Evolutionary conservation across 2,329 filamentous ascomycete genomes (phyloP).

Genomic region (Drechslerella dactyloides): DNA sequence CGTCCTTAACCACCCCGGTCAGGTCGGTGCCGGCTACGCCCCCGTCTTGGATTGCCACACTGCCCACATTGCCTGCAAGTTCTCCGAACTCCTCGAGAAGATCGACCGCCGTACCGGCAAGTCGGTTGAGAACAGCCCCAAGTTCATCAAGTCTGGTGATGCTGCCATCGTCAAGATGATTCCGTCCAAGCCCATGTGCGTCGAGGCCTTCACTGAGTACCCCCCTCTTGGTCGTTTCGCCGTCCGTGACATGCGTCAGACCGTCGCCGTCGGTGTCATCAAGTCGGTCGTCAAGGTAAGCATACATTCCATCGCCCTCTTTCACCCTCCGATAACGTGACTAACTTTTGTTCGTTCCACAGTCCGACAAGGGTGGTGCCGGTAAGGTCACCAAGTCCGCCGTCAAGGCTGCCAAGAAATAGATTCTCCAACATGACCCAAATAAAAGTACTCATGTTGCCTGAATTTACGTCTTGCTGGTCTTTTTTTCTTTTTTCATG

Average conservation of each 20-base stretch:
- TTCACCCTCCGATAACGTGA: slow-evolving; percentile 4
- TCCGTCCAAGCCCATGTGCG: slow-evolving; percentile 99
- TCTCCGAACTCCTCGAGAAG: slow-evolving; percentile 99
- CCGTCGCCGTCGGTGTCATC: slow-evolving; percentile 93
- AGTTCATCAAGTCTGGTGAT: slow-evolving; percentile 99
- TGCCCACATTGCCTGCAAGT: slow-evolving; percentile 99
- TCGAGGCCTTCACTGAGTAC: slow-evolving; percentile 99
- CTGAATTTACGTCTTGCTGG: slow-evolving; percentile 16
- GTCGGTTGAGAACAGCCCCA: slow-evolving; percentile 86
- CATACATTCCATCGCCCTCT: slow-evolving; percentile 9
- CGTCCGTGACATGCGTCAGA: slow-evolving; percentile 97
- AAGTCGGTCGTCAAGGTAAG: slow-evolving; percentile 77
- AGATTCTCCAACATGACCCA: slow-evolving; percentile 48
- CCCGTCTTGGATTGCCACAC: slow-evolving; percentile 99
- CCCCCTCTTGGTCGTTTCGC: slow-evolving; percentile 99
- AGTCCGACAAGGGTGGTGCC: slow-evolving; percentile 53
- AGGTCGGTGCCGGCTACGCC: slow-evolving; percentile 98
- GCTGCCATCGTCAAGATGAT: slow-evolving; percentile 99
- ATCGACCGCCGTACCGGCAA: slow-evolving; percentile 99
- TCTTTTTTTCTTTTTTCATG: slow-evolving; percentile 43
- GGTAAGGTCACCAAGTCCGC: slow-evolving; percentile 60
- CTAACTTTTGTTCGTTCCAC: slow-evolving; percentile 29
- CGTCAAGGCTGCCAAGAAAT: slow-evolving; percentile 59
- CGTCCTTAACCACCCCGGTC: slow-evolving; percentile 99
- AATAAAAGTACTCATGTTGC: slow-evolving; percentile 48